These are phyloP conservation scores for Artemisia argyi DNA, from an alignment of 129 eudicot genomes.

Conservation along the genomic window DNA sequence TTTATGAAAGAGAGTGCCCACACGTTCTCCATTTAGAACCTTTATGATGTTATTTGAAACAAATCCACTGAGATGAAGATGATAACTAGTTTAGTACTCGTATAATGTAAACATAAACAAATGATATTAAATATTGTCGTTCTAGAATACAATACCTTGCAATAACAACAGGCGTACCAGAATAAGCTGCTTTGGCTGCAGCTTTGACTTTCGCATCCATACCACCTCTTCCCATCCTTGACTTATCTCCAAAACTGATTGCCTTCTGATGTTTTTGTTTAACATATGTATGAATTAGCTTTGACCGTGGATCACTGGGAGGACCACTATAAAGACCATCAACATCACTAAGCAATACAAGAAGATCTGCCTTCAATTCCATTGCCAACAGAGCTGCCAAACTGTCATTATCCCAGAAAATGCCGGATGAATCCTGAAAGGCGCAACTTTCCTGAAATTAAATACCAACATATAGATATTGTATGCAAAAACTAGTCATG, in stretches of 20 bases:
- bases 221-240: conserved; percentile 95
- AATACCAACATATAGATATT: conserved; percentile 5
- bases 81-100: conserved; percentile 21
- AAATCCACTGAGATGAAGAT: conserved; percentile 56
- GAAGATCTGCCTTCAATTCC: conserved; percentile 87
- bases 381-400: conserved; percentile 82
- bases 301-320: conserved; percentile 84
- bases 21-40: conserved; percentile 69
- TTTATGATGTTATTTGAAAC: conserved; percentile 61
- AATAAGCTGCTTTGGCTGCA: conserved; percentile 71
- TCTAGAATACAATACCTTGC: conserved; percentile 52
- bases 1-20: conserved; percentile 84
- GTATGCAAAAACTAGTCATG: conserved; percentile 7
- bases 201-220: conserved; percentile 97
- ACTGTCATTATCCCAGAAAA: conserved; percentile 97
- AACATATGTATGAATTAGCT: conserved; percentile 74
- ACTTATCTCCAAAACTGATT: conserved; percentile 89
- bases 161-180: conserved; percentile 84
- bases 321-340: conserved; percentile 95
- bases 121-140: not conserved
- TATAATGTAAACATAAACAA: not conserved
- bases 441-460: conserved; percentile 22
- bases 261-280: conserved; percentile 69
- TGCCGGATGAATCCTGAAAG: conserved; percentile 85
- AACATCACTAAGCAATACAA: conserved; percentile 87